phyloP scores from a whole-genome alignment of 2,329 filamentous ascomycete genomes.

The Botrytis pseudocinerea region DNA sequence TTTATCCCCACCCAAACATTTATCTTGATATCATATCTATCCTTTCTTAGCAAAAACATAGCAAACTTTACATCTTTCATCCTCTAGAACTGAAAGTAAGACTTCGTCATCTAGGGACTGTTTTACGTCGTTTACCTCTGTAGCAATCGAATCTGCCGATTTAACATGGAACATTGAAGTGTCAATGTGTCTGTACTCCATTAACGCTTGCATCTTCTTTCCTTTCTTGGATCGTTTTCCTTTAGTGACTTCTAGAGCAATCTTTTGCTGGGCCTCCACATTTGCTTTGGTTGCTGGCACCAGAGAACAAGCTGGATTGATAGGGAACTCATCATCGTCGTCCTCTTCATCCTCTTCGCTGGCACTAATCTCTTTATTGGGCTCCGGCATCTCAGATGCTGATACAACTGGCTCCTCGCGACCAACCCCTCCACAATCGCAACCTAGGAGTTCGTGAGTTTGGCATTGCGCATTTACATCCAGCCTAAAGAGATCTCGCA shows the following conservation, averaged over 20 bases:
- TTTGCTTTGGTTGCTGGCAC: slow-evolving; percentile 48
- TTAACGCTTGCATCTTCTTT: slow-evolving; percentile 50
- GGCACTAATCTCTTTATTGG: slow-evolving; percentile 17
- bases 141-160: slow-evolving; percentile 38
- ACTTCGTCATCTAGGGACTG: slow-evolving; percentile 51
- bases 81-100: slow-evolving; percentile 50
- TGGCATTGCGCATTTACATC: slow-evolving; percentile 62
- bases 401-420: slow-evolving; percentile 25
- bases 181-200: slow-evolving; percentile 57
- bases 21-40: slow-evolving; percentile 7
- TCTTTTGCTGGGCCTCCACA: slow-evolving; percentile 47
- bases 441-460: slow-evolving; percentile 67
- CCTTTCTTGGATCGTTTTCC: slow-evolving; percentile 39
- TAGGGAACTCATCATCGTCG: slow-evolving; percentile 39
- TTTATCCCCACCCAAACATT: slow-evolving; percentile 4
- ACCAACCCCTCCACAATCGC: slow-evolving; percentile 60
- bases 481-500: slow-evolving; percentile 66
- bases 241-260: slow-evolving; percentile 41
- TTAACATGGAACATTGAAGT: slow-evolving; percentile 42
- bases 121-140: slow-evolving; percentile 41
- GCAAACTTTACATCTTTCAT: slow-evolving; percentile 45
- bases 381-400: slow-evolving; percentile 29
- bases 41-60: slow-evolving; percentile 51
- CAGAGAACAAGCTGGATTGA: slow-evolving; percentile 30
- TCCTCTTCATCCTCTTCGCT: slow-evolving; percentile 31